These are phyloP conservation scores for Leccinum boreale DNA, from an alignment of 768 basidiomycete species.

Conservation along the genomic window DNA sequence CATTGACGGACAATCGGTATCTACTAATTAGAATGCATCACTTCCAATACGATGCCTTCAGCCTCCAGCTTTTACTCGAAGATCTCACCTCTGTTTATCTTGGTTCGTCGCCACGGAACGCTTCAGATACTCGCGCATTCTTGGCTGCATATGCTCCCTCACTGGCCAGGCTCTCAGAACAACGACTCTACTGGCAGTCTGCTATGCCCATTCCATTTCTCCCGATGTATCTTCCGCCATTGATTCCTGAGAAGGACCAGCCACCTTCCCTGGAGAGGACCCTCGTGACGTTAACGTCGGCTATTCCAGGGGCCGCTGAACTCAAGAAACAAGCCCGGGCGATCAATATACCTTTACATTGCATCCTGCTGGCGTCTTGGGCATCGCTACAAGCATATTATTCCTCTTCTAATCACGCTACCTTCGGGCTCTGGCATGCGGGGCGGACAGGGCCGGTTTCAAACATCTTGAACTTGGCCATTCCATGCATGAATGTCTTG, in stretches of 20 bases:
- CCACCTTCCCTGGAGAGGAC: conserved; percentile 1
- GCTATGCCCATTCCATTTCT: conserved; percentile 29
- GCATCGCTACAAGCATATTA: conserved; percentile 36
- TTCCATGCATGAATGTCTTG: conserved; percentile 45
- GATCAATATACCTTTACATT: conserved; percentile 35
- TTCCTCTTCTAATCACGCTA: conserved; percentile 27
- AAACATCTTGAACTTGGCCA: conserved; percentile 36
- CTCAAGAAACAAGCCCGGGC: conserved; percentile 44
- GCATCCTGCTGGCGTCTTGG: conserved; percentile 45
- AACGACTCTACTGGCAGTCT: conserved; percentile 36
- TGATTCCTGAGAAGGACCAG: neutral
- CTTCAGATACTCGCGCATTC: conserved; percentile 29
- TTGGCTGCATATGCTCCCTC: conserved; percentile 22
- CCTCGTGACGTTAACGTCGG: conserved; percentile 34
- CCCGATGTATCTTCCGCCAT: conserved; percentile 28
- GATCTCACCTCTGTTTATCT: conserved; percentile 39
- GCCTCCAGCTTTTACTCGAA: conserved; percentile 38
- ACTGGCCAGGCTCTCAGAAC: conserved; percentile 15
- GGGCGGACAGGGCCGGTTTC: conserved; percentile 38
- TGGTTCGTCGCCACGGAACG: conserved; percentile 20
- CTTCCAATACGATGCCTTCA: conserved; percentile 51
- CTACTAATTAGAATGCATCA: conserved; percentile 41
- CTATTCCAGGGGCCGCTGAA: conserved; percentile 41
- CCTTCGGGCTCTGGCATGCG: conserved; percentile 47
- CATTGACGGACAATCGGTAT: conserved; percentile 10